Conservation (phyloP, 257 asterid genomes). For the Nicotiana knightiana region DNA sequence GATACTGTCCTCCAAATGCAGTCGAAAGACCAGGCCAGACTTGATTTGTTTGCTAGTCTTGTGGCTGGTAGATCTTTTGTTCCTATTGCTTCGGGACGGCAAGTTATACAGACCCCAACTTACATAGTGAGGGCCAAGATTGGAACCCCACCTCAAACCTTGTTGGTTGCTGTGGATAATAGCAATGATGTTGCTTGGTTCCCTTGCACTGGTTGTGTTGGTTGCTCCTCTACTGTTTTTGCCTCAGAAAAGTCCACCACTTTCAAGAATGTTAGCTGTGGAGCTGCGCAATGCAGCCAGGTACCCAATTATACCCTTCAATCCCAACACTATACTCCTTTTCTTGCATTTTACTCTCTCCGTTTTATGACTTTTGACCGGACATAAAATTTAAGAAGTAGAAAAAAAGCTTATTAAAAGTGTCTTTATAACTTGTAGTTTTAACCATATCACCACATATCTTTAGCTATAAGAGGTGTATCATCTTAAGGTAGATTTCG, state of each 20-base stretch:
- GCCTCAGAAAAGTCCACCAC: constrained; percentile 51
- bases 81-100: constrained; percentile 68
- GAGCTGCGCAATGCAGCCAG: constrained; percentile 60
- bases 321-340: too few relatives aligned
- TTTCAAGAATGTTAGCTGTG: constrained; percentile 54
- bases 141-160: constrained; percentile 71
- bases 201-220: constrained; percentile 64
- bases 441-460: too few relatives aligned
- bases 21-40: constrained; percentile 50
- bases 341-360: too few relatives aligned
- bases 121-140: constrained; percentile 54
- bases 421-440: too few relatives aligned
- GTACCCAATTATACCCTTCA: constrained; percentile 14
- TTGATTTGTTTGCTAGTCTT: constrained; percentile 53
- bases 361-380: too few relatives aligned
- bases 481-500: too few relatives aligned
- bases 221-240: constrained; percentile 50
- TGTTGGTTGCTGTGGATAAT: constrained; percentile 69
- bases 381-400: too few relatives aligned
- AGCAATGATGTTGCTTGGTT: constrained; percentile 83
- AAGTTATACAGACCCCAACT: constrained; percentile 59
- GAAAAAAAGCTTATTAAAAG: too few relatives aligned
- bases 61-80: constrained; percentile 55
- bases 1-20: constrained; percentile 68
- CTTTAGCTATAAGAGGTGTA: too few relatives aligned